Evolutionary conservation across 495 filamentous ascomycete species (phyloP), one percentile per base, ranked within the genome.

Genomic region (Hypoxylon rickii): DNA sequence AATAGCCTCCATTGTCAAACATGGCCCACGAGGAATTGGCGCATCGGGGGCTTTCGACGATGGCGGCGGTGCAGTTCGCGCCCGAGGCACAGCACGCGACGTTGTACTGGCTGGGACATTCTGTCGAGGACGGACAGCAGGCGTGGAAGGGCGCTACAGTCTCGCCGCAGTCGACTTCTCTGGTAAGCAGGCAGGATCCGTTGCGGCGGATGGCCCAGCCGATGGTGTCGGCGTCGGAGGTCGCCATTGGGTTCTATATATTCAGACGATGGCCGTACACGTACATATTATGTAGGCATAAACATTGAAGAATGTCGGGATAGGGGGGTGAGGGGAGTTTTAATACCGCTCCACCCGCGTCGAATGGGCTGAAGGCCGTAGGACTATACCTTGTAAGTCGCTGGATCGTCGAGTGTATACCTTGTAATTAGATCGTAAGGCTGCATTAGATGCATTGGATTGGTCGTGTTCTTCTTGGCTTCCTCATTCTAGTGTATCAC

Each of bases 141-240:
- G 53, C 58, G n/a, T 24, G 58, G 18, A 22, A 62, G 17, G 24
- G 33, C 17, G 22, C 22, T 5, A 7, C 12, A 3, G 58, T 62
- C 33, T 1, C 12, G 15, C 58, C 58, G 29, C 58, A 62, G 20
- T 62, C 53, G 39, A 51, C 43, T 40, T 62, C 58, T 22, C 29
- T 3, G 7, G 42, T 8, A 4, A 51, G 11, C 8, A 43, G 41
- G 19, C 46, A 53, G 7, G 43, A 51, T 7, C 43, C 43, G 16
- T 24, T 39, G 8, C 58, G 47, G 31, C 58, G 58, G 32, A 62
- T 62, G n/a, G 58, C 58, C 58, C 58, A 62, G n/a, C 58, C 58
- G 2, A 42, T 7, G 3, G 3, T 7, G 32, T 34, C 32, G 32
- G 32, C 24, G 24, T 7, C 32, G 12, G 12, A 34, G 7, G n/a